phyloP scores from a whole-genome alignment of 2,329 filamentous ascomycete species.

The Hymenoscyphus infarciens region DNA sequence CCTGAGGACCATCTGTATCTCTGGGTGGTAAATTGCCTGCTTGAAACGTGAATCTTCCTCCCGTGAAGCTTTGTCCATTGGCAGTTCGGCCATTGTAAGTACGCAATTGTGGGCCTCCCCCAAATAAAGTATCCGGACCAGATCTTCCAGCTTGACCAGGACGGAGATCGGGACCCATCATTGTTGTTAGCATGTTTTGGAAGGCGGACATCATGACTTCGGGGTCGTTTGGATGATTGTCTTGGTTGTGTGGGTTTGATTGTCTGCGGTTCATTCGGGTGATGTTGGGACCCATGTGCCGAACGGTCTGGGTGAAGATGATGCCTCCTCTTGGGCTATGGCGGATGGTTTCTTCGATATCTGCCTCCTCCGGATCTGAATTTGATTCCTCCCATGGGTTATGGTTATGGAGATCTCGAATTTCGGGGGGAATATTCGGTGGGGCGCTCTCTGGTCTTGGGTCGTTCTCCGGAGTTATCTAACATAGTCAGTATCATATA shows the following conservation, averaged over 20 bases:
- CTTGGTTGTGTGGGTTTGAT: constrained; percentile 5
- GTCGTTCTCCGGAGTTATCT: constrained; percentile 58
- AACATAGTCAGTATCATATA: constrained; percentile 30
- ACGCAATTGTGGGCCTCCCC: constrained; percentile 10
- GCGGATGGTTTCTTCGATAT: constrained; percentile 49
- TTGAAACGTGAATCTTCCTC: constrained; percentile 33
- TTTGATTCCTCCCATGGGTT: constrained; percentile 38
- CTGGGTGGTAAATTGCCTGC: constrained; percentile 43
- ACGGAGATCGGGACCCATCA: constrained; percentile 38
- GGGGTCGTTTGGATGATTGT: constrained; percentile 20
- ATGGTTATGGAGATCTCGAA: constrained; percentile 24
- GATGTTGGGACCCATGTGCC: constrained; percentile 16
- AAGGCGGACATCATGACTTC: constrained; percentile 37
- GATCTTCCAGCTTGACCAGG: constrained; percentile 32
- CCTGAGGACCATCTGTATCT: constrained; percentile 48
- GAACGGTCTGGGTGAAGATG: constrained; percentile 30
- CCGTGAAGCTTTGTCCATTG: constrained; percentile 23
- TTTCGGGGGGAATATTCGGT: constrained; percentile 17
- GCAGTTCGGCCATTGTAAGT: constrained; percentile 22
- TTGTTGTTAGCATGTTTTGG: constrained; percentile 44
- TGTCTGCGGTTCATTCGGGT: constrained; percentile 5
- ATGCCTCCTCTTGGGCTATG: constrained; percentile 31
- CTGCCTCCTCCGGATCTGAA: constrained; percentile 56
- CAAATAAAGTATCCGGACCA: constrained; percentile 28
- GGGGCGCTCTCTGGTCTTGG: constrained; percentile 46